These are phyloP conservation scores for Apiospora kogelbergensis DNA, from an alignment of 2,329 filamentous ascomycete species.

Conservation along the genomic window DNA sequence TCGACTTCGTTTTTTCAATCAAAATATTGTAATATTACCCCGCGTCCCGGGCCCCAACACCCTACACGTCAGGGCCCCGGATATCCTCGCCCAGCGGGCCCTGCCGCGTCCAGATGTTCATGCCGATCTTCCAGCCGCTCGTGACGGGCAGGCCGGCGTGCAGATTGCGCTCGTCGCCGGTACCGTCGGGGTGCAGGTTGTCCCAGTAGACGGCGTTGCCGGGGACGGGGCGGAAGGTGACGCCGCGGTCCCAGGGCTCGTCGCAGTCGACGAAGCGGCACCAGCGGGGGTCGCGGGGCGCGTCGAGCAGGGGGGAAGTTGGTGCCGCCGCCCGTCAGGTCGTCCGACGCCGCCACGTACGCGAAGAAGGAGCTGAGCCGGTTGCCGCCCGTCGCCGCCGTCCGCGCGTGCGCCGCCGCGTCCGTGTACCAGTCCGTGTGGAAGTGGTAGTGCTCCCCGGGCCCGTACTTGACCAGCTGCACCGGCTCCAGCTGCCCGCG, in stretches of 20 bases:
- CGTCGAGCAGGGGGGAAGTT: slow-evolving; percentile 47
- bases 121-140: slow-evolving; percentile 47
- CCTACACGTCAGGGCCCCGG: slow-evolving; percentile 28
- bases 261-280: slow-evolving; percentile 49
- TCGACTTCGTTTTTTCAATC: not conserved
- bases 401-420: slow-evolving; percentile 31
- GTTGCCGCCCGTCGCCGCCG: slow-evolving; percentile 42
- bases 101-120: slow-evolving; percentile 54
- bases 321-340: slow-evolving; percentile 46
- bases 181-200: slow-evolving; percentile 40
- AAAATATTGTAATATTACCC: not conserved
- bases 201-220: slow-evolving; percentile 51
- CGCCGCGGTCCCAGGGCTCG: slow-evolving; percentile 43
- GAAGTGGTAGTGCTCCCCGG: slow-evolving; percentile 46
- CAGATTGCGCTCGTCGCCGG: slow-evolving; percentile 42
- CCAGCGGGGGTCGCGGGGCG: slow-evolving; percentile 39
- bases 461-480: slow-evolving; percentile 47
- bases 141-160: slow-evolving; percentile 48
- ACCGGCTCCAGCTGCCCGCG: slow-evolving; percentile 44
- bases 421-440: slow-evolving; percentile 53
- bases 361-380: slow-evolving; percentile 47
- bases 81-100: slow-evolving; percentile 36
- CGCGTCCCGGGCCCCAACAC: not conserved
- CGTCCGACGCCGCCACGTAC: slow-evolving; percentile 41
- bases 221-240: slow-evolving; percentile 47